Base-by-base conservation (phyloP, 2,329 filamentous ascomycete species). In the Periconia macrospinosa region DNA sequence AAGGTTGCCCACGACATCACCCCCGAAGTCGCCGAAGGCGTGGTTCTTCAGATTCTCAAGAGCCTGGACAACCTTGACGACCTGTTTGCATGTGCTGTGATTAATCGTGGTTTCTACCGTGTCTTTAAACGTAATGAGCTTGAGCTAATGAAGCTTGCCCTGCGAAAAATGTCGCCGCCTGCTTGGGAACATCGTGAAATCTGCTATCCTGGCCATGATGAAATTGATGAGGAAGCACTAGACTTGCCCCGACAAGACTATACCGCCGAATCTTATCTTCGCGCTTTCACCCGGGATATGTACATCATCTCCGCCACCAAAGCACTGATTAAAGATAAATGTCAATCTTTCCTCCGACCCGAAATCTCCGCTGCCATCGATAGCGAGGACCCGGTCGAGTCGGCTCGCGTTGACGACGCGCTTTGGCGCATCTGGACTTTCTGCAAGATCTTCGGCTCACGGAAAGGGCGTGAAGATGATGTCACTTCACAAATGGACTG, bases 351-450 rank as follows among this genome's bases (percentile, higher is more conserved):
- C 55, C 73, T 86, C 27, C 81, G 84, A 9, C 77, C 77, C 1
- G 82, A 84, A 51, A 86, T 84, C 0, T 75, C 82, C 6, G 70
- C 73, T 19, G 83, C 82, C 2, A 75, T 87, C 2, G 73, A 78
- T 1, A 81, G 79, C 3, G 67, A 76, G 18, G 75, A 78, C 42
- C 72, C 76, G 9, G 60, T 68, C 2, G 76, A 78, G 9, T 77
- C 80, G 1, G 74, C 75, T 41, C 79, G 83, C 52, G 77, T 87
- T 23, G 82, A 86, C 53, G 79, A 86, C 66, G 84, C 85, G 0
- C 78, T 87, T 45, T 87, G 84, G 83, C 81, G 85, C 2, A 81
- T 88, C 30, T 87, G 85, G 84, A 85, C 81, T 0, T 88, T 87
- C 69, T 87, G 84, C 68, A 80, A 79, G 50, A 81, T 86, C 30